These are phyloP conservation scores for Rutstroemia sp. DNA, from an alignment of 2,329 filamentous ascomycete species.

Conservation along the genomic window DNA sequence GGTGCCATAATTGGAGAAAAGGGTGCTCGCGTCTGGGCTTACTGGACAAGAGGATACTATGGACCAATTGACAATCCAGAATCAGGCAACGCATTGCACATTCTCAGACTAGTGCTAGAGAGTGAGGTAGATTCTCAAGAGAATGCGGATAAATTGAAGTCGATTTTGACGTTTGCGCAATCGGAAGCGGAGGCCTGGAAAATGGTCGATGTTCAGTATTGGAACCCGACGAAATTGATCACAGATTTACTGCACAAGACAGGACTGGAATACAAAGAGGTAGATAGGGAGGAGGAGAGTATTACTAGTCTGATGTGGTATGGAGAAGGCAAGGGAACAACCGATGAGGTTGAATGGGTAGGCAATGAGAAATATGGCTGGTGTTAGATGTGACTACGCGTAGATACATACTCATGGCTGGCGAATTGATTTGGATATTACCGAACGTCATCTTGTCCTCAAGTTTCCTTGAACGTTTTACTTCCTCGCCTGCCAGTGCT, in stretches of 20 bases:
- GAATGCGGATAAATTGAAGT: constrained; percentile 47
- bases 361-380: constrained; percentile 72
- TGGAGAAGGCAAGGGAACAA: constrained; percentile 40
- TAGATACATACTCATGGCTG: no score
- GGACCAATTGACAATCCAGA: constrained; percentile 36
- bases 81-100: constrained; percentile 59
- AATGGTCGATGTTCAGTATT: constrained; percentile 65
- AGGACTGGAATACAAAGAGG: constrained; percentile 40
- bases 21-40: constrained; percentile 59
- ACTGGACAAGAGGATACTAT: constrained; percentile 64
- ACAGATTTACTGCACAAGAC: constrained; percentile 38
- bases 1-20: constrained; percentile 54
- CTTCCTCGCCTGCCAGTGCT: no score
- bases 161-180: constrained; percentile 60
- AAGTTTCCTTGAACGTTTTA: no score
- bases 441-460: no score
- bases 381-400: constrained; percentile 42
- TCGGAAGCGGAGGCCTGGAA: constrained; percentile 64
- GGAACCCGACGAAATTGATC: constrained; percentile 65
- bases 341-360: constrained; percentile 58
- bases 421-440: no score
- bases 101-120: constrained; percentile 63
- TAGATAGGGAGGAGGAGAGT: constrained; percentile 55
- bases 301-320: constrained; percentile 70
- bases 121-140: constrained; percentile 36